These are phyloP conservation scores for Erysimum cheiranthoides DNA, from an alignment of 345 rosid genomes.

Conservation along the genomic window DNA sequence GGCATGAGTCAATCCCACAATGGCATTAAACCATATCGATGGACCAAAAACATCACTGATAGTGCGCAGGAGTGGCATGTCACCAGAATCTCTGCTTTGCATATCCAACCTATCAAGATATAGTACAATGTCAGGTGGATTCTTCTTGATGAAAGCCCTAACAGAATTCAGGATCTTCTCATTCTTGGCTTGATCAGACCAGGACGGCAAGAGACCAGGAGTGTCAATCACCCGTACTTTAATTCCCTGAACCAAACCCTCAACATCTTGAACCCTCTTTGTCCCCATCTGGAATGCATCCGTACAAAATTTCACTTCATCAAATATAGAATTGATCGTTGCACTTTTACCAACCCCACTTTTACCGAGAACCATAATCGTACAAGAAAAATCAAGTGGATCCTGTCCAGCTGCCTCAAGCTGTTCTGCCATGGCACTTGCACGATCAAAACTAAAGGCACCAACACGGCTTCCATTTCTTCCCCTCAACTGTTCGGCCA, in stretches of 20 bases:
- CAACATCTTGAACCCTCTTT: slow-evolving; percentile 92
- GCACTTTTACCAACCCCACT: slow-evolving; percentile 99
- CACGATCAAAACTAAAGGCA: slow-evolving; percentile 98
- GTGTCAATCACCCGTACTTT: slow-evolving; percentile 98
- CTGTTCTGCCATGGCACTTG: slow-evolving; percentile 98
- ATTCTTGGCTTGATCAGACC: slow-evolving; percentile 93
- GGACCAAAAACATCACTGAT: slow-evolving; percentile 92
- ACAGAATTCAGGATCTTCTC: slow-evolving; percentile 90
- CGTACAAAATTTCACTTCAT: slow-evolving; percentile 83
- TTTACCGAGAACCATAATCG: slow-evolving; percentile 98
- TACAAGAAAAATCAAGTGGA: slow-evolving; percentile 98
- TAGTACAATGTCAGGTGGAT: slow-evolving; percentile 93
- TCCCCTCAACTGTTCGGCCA: slow-evolving; percentile 97
- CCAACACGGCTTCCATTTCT: slow-evolving; percentile 99
- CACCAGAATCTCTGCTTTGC: slow-evolving; percentile 95
- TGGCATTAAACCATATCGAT: slow-evolving; percentile 98
- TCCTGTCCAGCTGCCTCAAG: slow-evolving; percentile 95
- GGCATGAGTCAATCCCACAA: slow-evolving; percentile 98
- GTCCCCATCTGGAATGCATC: slow-evolving; percentile 95
- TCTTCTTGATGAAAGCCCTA: slow-evolving; percentile 80
- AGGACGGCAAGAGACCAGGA: slow-evolving; percentile 92
- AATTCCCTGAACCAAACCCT: slow-evolving; percentile 96
- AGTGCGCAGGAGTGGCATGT: slow-evolving; percentile 95
- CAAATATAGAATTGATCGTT: slow-evolving; percentile 95
- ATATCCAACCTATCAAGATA: slow-evolving; percentile 96